These are phyloP conservation scores for Plasmopara viticola DNA, from an alignment of 352 stramenopile genomes.

Conservation along the genomic window DNA sequence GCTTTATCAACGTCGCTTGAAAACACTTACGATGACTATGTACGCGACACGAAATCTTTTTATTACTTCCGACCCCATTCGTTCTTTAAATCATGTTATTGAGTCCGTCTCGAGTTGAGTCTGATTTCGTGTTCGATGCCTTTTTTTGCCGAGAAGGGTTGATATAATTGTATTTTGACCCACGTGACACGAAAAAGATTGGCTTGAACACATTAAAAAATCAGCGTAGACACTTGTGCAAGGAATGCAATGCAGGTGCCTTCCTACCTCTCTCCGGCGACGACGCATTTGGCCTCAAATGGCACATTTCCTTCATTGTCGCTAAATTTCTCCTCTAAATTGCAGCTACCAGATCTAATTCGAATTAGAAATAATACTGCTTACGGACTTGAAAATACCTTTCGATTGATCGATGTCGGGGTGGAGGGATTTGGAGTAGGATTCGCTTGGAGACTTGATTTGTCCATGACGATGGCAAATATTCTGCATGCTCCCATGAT, in stretches of 20 bases:
- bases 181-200: not conserved
- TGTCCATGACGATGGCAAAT: conserved; percentile 56
- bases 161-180: not conserved
- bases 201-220: not conserved
- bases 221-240: not conserved
- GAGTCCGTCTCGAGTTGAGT: not conserved
- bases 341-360: conserved; percentile 6
- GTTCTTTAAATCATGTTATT: too few species aligned
- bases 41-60: not conserved
- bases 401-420: not conserved
- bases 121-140: not conserved
- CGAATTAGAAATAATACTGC: not conserved
- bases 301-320: conserved; percentile 1
- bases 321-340: conserved; percentile 5
- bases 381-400: conserved; percentile 2
- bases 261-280: conserved; percentile 41
- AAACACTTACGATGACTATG: not conserved
- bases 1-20: not conserved
- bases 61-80: not conserved
- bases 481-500: conserved; percentile 46
- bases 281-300: conserved; percentile 49
- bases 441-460: conserved; percentile 64
- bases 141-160: not conserved
- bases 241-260: too few species aligned
- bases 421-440: conserved; percentile 25